These are phyloP conservation scores for Buxus sempervirens DNA, from an alignment of 164 flowering plant species.

Conservation along the genomic window DNA sequence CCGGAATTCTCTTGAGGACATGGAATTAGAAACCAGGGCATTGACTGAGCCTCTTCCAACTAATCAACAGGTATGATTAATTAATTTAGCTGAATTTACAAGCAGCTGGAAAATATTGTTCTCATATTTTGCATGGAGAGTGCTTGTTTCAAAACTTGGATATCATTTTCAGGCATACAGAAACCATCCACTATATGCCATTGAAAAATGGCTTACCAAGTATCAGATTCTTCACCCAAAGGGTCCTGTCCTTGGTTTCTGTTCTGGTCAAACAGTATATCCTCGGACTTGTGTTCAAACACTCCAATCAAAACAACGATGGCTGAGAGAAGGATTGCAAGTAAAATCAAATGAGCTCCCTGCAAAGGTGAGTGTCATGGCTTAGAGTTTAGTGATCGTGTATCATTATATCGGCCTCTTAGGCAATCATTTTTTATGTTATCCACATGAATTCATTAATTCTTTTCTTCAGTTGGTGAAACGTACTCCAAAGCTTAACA, in stretches of 20 bases:
- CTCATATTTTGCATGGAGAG: slow-evolving; percentile 6
- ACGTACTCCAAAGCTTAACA: slow-evolving; percentile 40
- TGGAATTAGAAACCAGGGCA: slow-evolving; percentile 90
- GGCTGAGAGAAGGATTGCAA: slow-evolving; percentile 90
- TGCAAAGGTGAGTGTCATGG: slow-evolving; percentile 55
- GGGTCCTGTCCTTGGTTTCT: slow-evolving; percentile 82
- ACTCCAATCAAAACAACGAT: slow-evolving; percentile 72
- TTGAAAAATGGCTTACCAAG: slow-evolving; percentile 94
- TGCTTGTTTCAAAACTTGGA: slow-evolving; percentile 3
- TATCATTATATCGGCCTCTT: not conserved
- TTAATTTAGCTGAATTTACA: not conserved
- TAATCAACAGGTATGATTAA: slow-evolving; percentile 69
- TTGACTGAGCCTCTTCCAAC: slow-evolving; percentile 97
- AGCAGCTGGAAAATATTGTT: not conserved
- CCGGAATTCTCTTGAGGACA: slow-evolving; percentile 72
- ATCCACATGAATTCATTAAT: not conserved
- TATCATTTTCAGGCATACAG: slow-evolving; percentile 67
- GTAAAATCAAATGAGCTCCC: slow-evolving; percentile 66
- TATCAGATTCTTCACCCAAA: slow-evolving; percentile 80
- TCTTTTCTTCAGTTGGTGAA: slow-evolving; percentile 48
- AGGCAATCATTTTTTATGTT: not conserved
- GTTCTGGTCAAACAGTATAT: slow-evolving; percentile 89
- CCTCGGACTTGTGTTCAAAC: slow-evolving; percentile 85
- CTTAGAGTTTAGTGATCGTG: slow-evolving; percentile 8
- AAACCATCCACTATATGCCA: slow-evolving; percentile 73